These are phyloP conservation scores for Penicillium verhagenii DNA, from an alignment of 495 filamentous ascomycete genomes.

Conservation along the genomic window DNA sequence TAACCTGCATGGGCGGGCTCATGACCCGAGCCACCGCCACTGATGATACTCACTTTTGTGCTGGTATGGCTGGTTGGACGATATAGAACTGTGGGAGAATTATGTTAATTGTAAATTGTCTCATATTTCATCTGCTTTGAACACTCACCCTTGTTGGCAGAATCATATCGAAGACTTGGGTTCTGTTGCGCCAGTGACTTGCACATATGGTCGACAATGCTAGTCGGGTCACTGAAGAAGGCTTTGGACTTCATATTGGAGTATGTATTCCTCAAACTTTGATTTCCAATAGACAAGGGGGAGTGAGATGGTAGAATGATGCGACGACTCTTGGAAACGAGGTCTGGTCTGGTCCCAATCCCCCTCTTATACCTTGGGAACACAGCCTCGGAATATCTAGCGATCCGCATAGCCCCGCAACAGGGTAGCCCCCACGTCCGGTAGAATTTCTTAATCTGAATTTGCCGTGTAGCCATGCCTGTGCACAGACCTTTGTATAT, in stretches of 20 bases:
- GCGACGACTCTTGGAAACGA: background rate
- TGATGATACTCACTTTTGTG: conserved; percentile 16
- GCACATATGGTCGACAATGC: conserved; percentile 10
- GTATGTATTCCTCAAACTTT: background rate
- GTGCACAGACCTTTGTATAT: conserved; percentile 4
- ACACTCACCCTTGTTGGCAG: conserved; percentile 6
- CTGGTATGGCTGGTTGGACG: background rate
- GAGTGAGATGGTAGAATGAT: background rate
- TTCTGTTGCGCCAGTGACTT: conserved; percentile 6
- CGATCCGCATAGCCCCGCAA: conserved; percentile 5
- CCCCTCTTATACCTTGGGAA: conserved; percentile 1
- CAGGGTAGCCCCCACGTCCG: conserved; percentile 3
- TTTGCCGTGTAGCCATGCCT: background rate
- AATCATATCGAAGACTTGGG: conserved; percentile 5
- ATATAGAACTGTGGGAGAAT: conserved; percentile 1
- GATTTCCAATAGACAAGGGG: background rate
- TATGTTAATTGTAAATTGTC: background rate
- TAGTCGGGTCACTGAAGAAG: conserved; percentile 8
- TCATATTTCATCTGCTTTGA: background rate
- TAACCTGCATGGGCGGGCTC: conserved; percentile 16
- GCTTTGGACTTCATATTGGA: conserved; percentile 11
- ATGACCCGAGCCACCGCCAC: conserved; percentile 16
- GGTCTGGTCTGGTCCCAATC: background rate
- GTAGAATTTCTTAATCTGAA: conserved; percentile 1
- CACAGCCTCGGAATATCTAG: conserved; percentile 3